These are phyloP conservation scores for Lentinula sp. DNA, from an alignment of 768 basidiomycete species.

Conservation along the genomic window DNA sequence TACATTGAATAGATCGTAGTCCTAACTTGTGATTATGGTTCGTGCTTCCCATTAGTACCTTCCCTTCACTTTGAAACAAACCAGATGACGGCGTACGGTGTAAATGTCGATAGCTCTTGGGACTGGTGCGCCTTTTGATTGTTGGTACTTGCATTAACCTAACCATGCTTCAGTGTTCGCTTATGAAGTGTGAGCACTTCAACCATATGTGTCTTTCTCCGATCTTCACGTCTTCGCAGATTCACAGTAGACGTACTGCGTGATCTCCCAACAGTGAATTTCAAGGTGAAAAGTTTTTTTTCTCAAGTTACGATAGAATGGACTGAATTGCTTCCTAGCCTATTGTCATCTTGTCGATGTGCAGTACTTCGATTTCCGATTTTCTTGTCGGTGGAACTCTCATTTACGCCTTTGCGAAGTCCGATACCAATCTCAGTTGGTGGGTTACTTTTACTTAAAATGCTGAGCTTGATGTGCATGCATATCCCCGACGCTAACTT, in stretches of 20 bases:
- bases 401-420: constrained; percentile 1
- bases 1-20: background rate
- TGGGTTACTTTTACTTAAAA: background rate
- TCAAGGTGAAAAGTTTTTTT: background rate
- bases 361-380: background rate
- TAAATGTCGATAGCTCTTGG: background rate
- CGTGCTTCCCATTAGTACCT: background rate
- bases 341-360: background rate
- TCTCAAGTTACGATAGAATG: background rate
- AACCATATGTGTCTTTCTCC: background rate
- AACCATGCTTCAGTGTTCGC: background rate
- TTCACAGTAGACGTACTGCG: background rate
- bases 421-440: background rate
- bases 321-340: background rate
- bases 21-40: background rate
- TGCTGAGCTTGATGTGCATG: background rate
- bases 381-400: background rate
- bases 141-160: background rate
- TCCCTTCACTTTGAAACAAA: background rate
- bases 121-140: background rate
- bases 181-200: constrained; percentile 1
- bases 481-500: background rate
- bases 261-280: background rate
- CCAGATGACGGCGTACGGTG: background rate
- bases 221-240: background rate